A percentile compares a stretch with the other conserved stretches of the same genome.
Evolutionary conservation across 176 grass and related monocot species (phyloP).

Genomic region (Panicum miliaceum): DNA sequence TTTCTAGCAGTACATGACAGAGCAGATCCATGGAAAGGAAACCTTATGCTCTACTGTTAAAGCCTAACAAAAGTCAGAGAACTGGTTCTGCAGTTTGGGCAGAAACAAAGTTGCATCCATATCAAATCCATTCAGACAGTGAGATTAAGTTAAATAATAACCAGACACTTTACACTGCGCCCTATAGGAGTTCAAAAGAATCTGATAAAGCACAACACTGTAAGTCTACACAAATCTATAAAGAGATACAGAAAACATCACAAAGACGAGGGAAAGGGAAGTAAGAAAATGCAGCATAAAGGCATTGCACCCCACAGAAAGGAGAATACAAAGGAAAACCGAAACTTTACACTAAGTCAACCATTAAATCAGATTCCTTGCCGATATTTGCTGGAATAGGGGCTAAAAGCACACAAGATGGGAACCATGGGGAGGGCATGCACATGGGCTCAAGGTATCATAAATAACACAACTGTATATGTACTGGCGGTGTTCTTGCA

Average conservation of each 20-base stretch:
- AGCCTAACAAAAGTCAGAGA: not conserved
- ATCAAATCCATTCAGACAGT: not conserved
- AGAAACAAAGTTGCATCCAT: not conserved
- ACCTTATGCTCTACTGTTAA: not conserved
- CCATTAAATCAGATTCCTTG: not conserved
- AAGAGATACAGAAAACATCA: not conserved
- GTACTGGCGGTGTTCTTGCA: not conserved
- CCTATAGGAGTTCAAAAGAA: slow-evolving; percentile 11
- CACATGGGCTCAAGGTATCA: not conserved
- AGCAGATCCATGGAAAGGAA: not conserved
- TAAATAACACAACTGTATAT: slow-evolving; percentile 31
- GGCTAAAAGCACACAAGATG: not conserved
- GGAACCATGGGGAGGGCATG: not conserved
- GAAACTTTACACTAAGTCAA: slow-evolving; percentile 37
- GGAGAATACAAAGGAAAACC: not conserved
- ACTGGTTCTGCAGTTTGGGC: not conserved
- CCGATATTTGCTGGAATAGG: not conserved
- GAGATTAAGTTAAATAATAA: slow-evolving; percentile 34
- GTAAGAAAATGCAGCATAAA: slow-evolving; percentile 18
- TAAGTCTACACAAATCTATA: slow-evolving; percentile 39
- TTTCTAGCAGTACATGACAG: not conserved
- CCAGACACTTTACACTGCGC: slow-evolving; percentile 15
- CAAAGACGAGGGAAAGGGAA: not conserved
- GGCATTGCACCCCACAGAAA: not conserved
- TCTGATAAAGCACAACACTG: not conserved